A percentile compares a stretch with the other conserved stretches of the same genome.
Conservation (phyloP, 1,139 yeast species). For the Yamadazyma buinensis region DNA sequence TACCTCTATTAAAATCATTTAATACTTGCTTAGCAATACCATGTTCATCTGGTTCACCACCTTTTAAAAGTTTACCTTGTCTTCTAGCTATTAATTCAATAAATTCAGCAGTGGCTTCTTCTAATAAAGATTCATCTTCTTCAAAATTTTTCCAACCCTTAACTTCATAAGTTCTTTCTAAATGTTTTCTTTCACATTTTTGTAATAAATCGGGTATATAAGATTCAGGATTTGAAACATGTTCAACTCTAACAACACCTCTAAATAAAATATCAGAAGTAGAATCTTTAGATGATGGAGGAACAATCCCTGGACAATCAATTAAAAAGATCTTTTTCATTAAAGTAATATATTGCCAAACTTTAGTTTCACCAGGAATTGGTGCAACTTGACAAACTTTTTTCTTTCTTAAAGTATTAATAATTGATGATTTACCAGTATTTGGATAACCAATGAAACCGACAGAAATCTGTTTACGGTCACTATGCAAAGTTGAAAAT, state of each 20-base stretch:
- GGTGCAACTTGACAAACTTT: slow-evolving; percentile 98
- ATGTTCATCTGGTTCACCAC: slow-evolving; percentile 96
- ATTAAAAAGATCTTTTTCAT: slow-evolving; percentile 93
- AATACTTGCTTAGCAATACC: slow-evolving; percentile 89
- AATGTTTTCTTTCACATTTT: slow-evolving; percentile 85
- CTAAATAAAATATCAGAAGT: slow-evolving; percentile 93
- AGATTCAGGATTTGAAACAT: slow-evolving; percentile 92
- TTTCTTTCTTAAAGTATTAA: slow-evolving; percentile 88
- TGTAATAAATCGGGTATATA: slow-evolving; percentile 83
- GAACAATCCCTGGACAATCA: slow-evolving; percentile 99
- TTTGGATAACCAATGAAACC: slow-evolving; percentile 98
- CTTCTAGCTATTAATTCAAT: slow-evolving; percentile 89
- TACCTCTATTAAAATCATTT: slow-evolving; percentile 94
- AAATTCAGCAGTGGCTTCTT: slow-evolving; percentile 69
- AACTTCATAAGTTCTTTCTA: slow-evolving; percentile 93
- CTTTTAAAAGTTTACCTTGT: slow-evolving; percentile 87
- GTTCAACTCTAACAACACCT: slow-evolving; percentile 98
- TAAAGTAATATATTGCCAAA: slow-evolving; percentile 96
- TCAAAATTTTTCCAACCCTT: slow-evolving; percentile 75
- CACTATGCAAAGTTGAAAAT: slow-evolving; percentile 85
- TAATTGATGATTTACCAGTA: slow-evolving; percentile 94
- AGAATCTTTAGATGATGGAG: slow-evolving; percentile 85
- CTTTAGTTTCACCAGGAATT: slow-evolving; percentile 98
- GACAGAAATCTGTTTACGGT: slow-evolving; percentile 92
- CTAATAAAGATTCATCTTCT: slow-evolving; percentile 36